These are phyloP conservation scores for Lentinula raphanica DNA, from an alignment of 768 basidiomycete species.

Conservation along the genomic window DNA sequence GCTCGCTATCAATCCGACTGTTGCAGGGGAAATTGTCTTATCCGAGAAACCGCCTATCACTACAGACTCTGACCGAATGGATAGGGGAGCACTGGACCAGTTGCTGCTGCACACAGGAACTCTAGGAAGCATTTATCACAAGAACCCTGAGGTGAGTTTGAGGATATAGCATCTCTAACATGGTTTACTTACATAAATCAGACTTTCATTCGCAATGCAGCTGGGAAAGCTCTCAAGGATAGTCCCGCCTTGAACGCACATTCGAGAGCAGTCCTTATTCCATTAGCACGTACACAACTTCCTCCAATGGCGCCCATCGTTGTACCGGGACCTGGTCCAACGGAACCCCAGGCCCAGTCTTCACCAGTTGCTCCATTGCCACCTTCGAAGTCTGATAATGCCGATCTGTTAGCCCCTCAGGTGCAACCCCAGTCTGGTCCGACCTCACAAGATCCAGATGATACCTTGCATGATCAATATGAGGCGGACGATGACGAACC, in stretches of 20 bases:
- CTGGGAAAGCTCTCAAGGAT: constrained; percentile 76
- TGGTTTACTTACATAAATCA: constrained; percentile 22
- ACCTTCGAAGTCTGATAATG: constrained; percentile 24
- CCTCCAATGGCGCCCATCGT: constrained; percentile 37
- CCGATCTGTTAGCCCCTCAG: constrained; percentile 24
- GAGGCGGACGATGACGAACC: constrained; percentile 39
- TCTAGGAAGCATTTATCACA: constrained; percentile 94
- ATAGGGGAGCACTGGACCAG: constrained; percentile 92
- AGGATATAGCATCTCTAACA: not conserved
- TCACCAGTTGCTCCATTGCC: constrained; percentile 19
- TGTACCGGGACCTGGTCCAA: constrained; percentile 61
- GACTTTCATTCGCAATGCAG: constrained; percentile 92
- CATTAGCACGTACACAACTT: constrained; percentile 48
- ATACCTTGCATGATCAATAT: constrained; percentile 16
- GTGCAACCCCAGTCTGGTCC: constrained; percentile 9
- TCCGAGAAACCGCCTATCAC: constrained; percentile 94
- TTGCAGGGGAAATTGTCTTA: constrained; percentile 86
- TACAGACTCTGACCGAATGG: constrained; percentile 98
- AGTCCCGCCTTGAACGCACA: constrained; percentile 85
- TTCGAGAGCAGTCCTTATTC: constrained; percentile 68
- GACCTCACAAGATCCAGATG: not conserved
- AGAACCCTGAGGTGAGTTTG: constrained; percentile 79
- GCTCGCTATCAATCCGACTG: constrained; percentile 85
- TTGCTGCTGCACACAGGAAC: constrained; percentile 91
- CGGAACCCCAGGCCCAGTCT: constrained; percentile 34